phyloP scores from a whole-genome alignment of 108 stramenopile genomes.

The Schizochytrium sp. region DNA sequence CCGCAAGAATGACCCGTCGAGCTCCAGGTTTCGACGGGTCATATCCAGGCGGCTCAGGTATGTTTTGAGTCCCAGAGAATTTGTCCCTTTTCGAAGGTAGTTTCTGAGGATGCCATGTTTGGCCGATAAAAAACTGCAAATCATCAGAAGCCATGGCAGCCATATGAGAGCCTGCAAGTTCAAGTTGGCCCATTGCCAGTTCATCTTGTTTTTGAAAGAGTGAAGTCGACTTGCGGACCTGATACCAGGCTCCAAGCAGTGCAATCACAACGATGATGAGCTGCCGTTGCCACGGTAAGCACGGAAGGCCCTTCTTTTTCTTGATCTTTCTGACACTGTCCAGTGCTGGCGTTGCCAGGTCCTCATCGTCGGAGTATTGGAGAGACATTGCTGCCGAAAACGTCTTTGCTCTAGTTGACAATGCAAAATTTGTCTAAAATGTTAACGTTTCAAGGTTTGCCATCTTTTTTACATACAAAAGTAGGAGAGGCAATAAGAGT shows the following conservation, averaged over 20 bases:
- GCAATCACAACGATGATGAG: neutral
- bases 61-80: neutral
- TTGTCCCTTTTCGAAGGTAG: neutral
- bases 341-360: too few species aligned
- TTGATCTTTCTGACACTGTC: too few species aligned
- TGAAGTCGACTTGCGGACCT: slow-evolving; percentile 1
- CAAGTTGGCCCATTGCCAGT: neutral
- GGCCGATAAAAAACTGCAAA: slow-evolving; percentile 40
- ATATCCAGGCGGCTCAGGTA: neutral
- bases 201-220: neutral
- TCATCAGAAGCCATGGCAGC: neutral
- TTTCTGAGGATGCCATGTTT: neutral
- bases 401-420: too few species aligned
- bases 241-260: neutral
- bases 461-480: too few species aligned
- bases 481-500: too few species aligned
- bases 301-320: neutral
- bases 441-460: too few species aligned
- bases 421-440: too few species aligned
- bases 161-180: neutral
- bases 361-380: too few species aligned
- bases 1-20: neutral
- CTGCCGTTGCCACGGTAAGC: slow-evolving; percentile 7
- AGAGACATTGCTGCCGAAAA: too few species aligned
- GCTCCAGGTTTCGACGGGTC: neutral